phyloP scores from a whole-genome alignment of 2,329 filamentous ascomycete genomes.

The Claviceps africana region DNA sequence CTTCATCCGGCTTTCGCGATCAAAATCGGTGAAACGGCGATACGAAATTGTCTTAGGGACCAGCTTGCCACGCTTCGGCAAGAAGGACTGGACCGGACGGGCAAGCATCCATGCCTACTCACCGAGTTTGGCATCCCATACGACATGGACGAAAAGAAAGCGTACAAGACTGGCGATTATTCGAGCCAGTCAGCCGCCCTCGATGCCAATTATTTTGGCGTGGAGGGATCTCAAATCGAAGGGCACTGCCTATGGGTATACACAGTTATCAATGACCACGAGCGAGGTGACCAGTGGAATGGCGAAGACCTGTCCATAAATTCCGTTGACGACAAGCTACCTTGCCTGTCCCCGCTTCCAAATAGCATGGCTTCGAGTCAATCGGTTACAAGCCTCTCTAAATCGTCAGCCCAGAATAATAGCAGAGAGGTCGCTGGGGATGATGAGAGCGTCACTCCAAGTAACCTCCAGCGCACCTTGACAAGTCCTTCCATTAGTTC shows the following conservation, averaged over 20 bases:
- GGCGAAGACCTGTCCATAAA: constrained; percentile 90
- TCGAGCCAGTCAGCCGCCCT: constrained; percentile 82
- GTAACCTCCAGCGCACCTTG: constrained; percentile 61
- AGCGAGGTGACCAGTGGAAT: constrained; percentile 91
- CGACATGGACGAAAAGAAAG: constrained; percentile 94
- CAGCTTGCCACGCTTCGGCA: constrained; percentile 71
- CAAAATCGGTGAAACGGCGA: constrained; percentile 83
- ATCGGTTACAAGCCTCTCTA: constrained; percentile 29
- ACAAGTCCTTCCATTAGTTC: constrained; percentile 54
- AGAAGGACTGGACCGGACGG: constrained; percentile 80
- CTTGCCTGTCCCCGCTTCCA: constrained; percentile 38
- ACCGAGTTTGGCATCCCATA: constrained; percentile 97
- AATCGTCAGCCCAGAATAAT: constrained; percentile 8
- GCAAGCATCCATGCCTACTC: constrained; percentile 75
- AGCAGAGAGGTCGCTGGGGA: constrained; percentile 29
- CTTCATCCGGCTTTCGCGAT: constrained; percentile 80
- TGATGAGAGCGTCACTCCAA: constrained; percentile 51
- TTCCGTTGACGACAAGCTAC: constrained; percentile 63
- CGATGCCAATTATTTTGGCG: constrained; percentile 88
- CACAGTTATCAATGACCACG: constrained; percentile 66
- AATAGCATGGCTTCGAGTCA: constrained; percentile 24
- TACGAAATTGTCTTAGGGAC: constrained; percentile 82
- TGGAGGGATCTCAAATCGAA: constrained; percentile 71
- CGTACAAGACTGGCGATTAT: constrained; percentile 92
- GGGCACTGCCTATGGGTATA: constrained; percentile 90